Conservation (phyloP, 2,329 filamentous ascomycete genomes). For the Phoma sp. region DNA sequence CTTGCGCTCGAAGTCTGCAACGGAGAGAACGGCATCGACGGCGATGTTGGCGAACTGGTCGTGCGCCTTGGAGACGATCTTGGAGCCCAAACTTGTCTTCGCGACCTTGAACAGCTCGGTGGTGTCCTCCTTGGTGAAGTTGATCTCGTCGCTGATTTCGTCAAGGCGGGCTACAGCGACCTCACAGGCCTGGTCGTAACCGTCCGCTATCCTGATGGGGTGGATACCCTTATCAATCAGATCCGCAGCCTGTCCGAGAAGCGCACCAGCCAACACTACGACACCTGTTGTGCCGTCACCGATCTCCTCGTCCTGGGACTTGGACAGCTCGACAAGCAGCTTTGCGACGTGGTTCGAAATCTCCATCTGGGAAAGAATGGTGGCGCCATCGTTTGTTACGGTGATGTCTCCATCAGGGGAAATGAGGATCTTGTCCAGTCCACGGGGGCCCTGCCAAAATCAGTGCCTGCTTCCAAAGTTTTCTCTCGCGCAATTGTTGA, state of each 20-base stretch:
- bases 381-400: slow-evolving; percentile 98
- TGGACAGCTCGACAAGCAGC: slow-evolving; percentile 93
- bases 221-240: slow-evolving; percentile 99
- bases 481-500: not conserved
- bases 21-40: slow-evolving; percentile 93
- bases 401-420: slow-evolving; percentile 99
- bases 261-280: slow-evolving; percentile 90
- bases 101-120: slow-evolving; percentile 92
- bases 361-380: slow-evolving; percentile 97
- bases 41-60: slow-evolving; percentile 98
- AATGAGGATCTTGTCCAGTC: slow-evolving; percentile 98
- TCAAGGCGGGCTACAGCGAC: slow-evolving; percentile 93
- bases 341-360: slow-evolving; percentile 98
- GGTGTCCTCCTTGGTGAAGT: slow-evolving; percentile 80
- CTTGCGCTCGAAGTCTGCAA: slow-evolving; percentile 92
- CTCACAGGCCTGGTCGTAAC: slow-evolving; percentile 96
- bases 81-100: slow-evolving; percentile 93
- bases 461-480: slow-evolving; percentile 6
- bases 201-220: slow-evolving; percentile 97
- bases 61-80: slow-evolving; percentile 98
- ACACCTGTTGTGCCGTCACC: slow-evolving; percentile 98
- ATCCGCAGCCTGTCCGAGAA: slow-evolving; percentile 95
- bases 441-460: slow-evolving; percentile 73
- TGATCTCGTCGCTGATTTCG: slow-evolving; percentile 87
- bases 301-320: slow-evolving; percentile 98